Evolutionary conservation across 495 filamentous ascomycete genomes (phyloP).

Genomic region (Alectoria sarmentosa): DNA sequence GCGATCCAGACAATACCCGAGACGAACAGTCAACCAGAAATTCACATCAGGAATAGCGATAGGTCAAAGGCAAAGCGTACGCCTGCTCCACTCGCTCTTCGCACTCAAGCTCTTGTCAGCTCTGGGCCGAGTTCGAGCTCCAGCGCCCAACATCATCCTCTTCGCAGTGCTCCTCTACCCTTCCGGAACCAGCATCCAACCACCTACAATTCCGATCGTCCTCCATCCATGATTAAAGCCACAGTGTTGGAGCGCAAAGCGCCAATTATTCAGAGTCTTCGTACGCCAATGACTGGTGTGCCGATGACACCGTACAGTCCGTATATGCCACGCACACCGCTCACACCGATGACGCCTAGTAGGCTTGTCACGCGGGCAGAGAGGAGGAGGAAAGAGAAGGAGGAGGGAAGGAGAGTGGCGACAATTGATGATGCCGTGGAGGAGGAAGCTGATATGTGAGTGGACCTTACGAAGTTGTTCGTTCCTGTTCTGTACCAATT

Average conservation of each 20-base stretch:
- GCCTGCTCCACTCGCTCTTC: slow-evolving; percentile 24
- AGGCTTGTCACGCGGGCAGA: slow-evolving; percentile 67
- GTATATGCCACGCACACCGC: slow-evolving; percentile 85
- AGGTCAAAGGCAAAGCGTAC: slow-evolving; percentile 21
- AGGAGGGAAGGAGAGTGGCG: slow-evolving; percentile 48
- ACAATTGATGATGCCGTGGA: slow-evolving; percentile 49
- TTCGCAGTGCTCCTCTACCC: slow-evolving; percentile 33
- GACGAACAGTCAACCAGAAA: slow-evolving; percentile 5
- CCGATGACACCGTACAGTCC: slow-evolving; percentile 75
- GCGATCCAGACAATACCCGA: slow-evolving; percentile 23
- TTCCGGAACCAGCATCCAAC: slow-evolving; percentile 30
- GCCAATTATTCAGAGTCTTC: slow-evolving; percentile 34
- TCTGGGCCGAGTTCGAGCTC: slow-evolving; percentile 14
- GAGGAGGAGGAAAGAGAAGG: slow-evolving; percentile 57
- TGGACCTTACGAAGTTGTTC: not conserved
- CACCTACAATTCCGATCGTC: slow-evolving; percentile 40
- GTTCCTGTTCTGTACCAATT: not conserved
- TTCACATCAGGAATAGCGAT: slow-evolving; percentile 9
- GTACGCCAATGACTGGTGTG: slow-evolving; percentile 63
- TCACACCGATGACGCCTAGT: slow-evolving; percentile 80
- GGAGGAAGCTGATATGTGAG: slow-evolving; percentile 44
- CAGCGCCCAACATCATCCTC: slow-evolving; percentile 19
- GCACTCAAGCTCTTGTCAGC: slow-evolving; percentile 21
- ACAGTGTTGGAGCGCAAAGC: slow-evolving; percentile 65
- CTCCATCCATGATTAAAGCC: slow-evolving; percentile 60